Percentiles rank a stretch among this genome's conserved stretches.
These are phyloP conservation scores for Penicillium lagena DNA, from an alignment of 495 filamentous ascomycete genomes.

Conservation along the genomic window DNA sequence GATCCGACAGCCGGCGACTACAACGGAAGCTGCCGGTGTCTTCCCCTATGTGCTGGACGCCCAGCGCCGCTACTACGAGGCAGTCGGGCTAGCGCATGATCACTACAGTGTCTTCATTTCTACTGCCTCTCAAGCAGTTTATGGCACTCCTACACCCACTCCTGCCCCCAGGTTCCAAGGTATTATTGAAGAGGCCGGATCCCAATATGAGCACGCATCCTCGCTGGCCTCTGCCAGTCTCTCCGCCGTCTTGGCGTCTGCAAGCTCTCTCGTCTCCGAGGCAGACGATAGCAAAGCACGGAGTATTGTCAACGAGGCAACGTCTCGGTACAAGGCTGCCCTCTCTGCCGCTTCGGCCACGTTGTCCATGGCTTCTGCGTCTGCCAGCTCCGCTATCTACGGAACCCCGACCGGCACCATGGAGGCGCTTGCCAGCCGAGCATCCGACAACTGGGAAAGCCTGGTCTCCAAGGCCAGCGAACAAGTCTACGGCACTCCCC, in stretches of 20 bases:
- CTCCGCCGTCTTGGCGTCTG: slow-evolving; percentile 36
- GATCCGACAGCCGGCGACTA: slow-evolving; percentile 51
- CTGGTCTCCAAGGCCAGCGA: slow-evolving; percentile 60
- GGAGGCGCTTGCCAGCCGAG: slow-evolving; percentile 45
- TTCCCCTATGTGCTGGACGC: slow-evolving; percentile 55
- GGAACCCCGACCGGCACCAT: slow-evolving; percentile 37
- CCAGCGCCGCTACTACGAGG: slow-evolving; percentile 70
- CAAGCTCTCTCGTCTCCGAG: slow-evolving; percentile 36
- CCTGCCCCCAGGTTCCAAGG: slow-evolving; percentile 24
- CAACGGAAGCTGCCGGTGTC: slow-evolving; percentile 47
- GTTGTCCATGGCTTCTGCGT: slow-evolving; percentile 47
- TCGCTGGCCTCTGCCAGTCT: slow-evolving; percentile 45
- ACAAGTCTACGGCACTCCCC: slow-evolving; percentile 67
- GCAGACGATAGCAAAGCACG: slow-evolving; percentile 34
- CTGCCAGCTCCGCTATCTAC: slow-evolving; percentile 38
- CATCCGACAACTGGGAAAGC: slow-evolving; percentile 58
- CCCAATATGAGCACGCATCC: slow-evolving; percentile 38
- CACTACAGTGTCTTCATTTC: slow-evolving; percentile 67
- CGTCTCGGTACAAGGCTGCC: slow-evolving; percentile 41
- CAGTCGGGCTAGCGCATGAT: slow-evolving; percentile 68
- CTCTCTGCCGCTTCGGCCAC: slow-evolving; percentile 42
- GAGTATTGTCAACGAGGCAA: slow-evolving; percentile 38
- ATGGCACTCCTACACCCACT: slow-evolving; percentile 40
- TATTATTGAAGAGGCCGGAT: slow-evolving; percentile 39
- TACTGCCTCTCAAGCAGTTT: slow-evolving; percentile 57